A percentile compares a stretch with the other conserved stretches of the same genome.
Evolutionary conservation across 1,284 basidiomycete species (phyloP).

Genomic region (Cutaneotrichosporon cavernicola): DNA sequence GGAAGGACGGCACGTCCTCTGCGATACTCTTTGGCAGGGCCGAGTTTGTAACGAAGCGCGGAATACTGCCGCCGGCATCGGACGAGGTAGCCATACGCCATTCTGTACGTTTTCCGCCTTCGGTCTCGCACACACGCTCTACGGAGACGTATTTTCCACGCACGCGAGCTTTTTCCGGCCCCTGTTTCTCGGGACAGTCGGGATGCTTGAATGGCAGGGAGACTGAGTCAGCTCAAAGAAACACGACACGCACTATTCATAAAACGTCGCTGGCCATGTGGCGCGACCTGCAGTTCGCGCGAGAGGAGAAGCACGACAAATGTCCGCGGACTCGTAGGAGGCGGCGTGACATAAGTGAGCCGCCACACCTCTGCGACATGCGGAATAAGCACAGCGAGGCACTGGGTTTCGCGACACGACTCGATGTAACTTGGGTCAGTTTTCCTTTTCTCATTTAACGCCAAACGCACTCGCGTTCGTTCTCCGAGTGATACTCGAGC

Average conservation of each 20-base stretch:
- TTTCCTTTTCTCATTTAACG: not conserved
- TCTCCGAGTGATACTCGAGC: constrained; percentile 37
- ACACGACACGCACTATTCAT: constrained; percentile 42
- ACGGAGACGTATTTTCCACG: constrained; percentile 51
- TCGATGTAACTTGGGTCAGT: constrained; percentile 50
- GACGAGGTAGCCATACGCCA: constrained; percentile 52
- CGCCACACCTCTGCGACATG: constrained; percentile 52
- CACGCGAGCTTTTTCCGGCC: constrained; percentile 43
- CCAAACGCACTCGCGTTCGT: constrained; percentile 26
- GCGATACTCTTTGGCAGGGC: constrained; percentile 46
- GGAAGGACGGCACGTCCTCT: constrained; percentile 50
- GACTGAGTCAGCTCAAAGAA: constrained; percentile 27
- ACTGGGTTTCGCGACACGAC: constrained; percentile 43
- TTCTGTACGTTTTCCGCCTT: constrained; percentile 37
- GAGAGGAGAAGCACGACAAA: constrained; percentile 48
- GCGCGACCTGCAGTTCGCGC: constrained; percentile 34
- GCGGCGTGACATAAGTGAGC: constrained; percentile 49
- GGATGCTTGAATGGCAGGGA: constrained; percentile 49
- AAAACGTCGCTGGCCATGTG: constrained; percentile 38
- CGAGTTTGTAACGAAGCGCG: constrained; percentile 46
- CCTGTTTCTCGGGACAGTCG: constrained; percentile 40
- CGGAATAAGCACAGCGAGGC: constrained; percentile 44
- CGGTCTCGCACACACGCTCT: constrained; percentile 43
- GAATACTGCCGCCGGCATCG: constrained; percentile 52
- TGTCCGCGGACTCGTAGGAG: constrained; percentile 48